These are phyloP conservation scores for Sordariomycetes sp. DNA, from an alignment of 2,329 filamentous ascomycete genomes.

Conservation along the genomic window DNA sequence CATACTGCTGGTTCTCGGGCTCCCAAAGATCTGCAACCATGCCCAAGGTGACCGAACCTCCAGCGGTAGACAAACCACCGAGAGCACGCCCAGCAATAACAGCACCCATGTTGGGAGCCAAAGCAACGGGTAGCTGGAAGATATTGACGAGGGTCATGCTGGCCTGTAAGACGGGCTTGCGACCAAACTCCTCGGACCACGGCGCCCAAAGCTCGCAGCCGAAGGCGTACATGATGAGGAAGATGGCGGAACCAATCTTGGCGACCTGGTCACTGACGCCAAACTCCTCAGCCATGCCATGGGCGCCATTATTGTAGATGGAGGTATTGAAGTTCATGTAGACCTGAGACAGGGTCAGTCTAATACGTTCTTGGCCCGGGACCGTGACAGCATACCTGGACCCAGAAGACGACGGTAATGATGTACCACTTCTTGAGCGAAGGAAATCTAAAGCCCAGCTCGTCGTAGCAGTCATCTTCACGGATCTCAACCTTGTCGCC, in stretches of 20 bases:
- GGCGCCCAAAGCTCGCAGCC: constrained; percentile 85
- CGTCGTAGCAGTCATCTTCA: constrained; percentile 52
- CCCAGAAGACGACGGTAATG: constrained; percentile 60
- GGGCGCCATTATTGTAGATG: constrained; percentile 60
- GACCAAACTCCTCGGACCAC: constrained; percentile 76
- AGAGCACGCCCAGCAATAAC: constrained; percentile 61
- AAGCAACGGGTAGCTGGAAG: constrained; percentile 62
- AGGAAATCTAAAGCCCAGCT: constrained; percentile 55
- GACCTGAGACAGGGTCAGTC: no score
- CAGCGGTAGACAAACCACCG: constrained; percentile 61
- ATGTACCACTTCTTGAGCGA: constrained; percentile 62
- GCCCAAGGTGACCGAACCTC: constrained; percentile 60
- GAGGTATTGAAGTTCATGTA: constrained; percentile 76
- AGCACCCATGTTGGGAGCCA: constrained; percentile 64
- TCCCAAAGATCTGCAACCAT: constrained; percentile 72
- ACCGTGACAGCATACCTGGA: no score
- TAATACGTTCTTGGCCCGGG: no score
- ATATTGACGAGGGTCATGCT: constrained; percentile 69
- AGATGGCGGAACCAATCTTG: constrained; percentile 67
- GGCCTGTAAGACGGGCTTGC: constrained; percentile 65
- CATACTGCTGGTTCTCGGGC: constrained; percentile 63
- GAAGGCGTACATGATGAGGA: constrained; percentile 72
- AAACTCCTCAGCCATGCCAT: constrained; percentile 59
- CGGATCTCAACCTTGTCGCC: constrained; percentile 35
- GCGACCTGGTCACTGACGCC: constrained; percentile 58